Evolutionary conservation across 1,284 basidiomycete genomes (phyloP), one percentile per base, ranked within the genome.

Genomic region (Puccinia brachypodii): DNA sequence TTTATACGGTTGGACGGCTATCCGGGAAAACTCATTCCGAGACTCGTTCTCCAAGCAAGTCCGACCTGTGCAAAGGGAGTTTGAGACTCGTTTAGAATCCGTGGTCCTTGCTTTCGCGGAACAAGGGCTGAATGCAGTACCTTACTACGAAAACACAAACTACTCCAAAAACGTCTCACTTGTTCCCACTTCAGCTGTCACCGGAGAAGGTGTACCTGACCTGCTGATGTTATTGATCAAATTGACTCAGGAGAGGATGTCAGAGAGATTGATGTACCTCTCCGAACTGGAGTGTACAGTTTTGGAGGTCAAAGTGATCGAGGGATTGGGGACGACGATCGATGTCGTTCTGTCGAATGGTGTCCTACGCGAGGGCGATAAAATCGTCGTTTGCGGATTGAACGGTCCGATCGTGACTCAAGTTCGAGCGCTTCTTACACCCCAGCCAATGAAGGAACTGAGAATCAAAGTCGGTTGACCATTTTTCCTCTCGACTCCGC

Each of bases 281-380:
- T 95, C 95, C 40, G 96, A 98, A 87, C 90, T 99, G 79, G 96
- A 98, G 88, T 98, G 96, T 87, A 99, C 97, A n/a, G 95, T 99
- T 31, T 90, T 99, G 80, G 97, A 99, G 88, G 97, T 99, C 87
- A 99, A 99, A 90, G 94, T 98, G 83, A 92, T 99, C 85, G 97
- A 99, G 88, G 97, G 97, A 86, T 89, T 99, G 75, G 97, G 97
- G 69, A 99, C 96, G 56, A 99, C 97, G 0, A 96, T 99, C 85
- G 97, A 99, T 88, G 95, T 99, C 44, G 92, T 99, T 22, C 89
- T 99, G 81, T 96, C 94, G 47, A 99, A 99, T 87, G 97, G 97
- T 87, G 92, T 95, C 83, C 88, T 99, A 85, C 90, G 88, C 82
- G 97, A 99, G 87, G 92, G 96, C 31, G 97, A 99, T 87, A 93